Percentiles rank a stretch among this genome's conserved stretches.
Conservation (phyloP, 148 eudicot species). For the Salicornia ramosissima region DNA sequence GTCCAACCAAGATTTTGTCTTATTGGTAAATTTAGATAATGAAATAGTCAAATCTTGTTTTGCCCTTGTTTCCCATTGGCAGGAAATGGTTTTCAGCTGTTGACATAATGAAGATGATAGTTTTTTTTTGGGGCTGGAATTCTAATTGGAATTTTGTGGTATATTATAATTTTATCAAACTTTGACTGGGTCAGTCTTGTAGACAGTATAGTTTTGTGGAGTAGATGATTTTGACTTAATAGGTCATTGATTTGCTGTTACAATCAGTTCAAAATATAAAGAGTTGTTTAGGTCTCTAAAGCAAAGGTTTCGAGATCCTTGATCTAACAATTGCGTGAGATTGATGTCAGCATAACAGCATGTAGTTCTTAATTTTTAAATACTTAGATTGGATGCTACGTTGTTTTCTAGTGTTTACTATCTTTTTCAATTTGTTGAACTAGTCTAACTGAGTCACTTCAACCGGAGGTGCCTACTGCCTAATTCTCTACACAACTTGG, state of each 20-base stretch:
- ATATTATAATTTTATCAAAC: background rate
- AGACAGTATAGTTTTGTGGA: conserved; percentile 3
- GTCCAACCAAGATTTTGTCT: conserved; percentile 11
- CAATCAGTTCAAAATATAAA: conserved; percentile 12
- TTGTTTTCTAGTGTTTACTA: conserved; percentile 11
- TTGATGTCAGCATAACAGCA: conserved; percentile 15
- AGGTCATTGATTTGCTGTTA: conserved; percentile 12
- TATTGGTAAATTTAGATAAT: background rate
- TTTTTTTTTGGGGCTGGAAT: background rate
- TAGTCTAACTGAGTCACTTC: conserved; percentile 15
- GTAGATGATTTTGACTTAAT: conserved; percentile 22
- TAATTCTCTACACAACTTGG: conserved; percentile 3
- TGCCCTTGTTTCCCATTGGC: background rate
- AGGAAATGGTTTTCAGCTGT: conserved; percentile 2
- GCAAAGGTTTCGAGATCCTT: background rate
- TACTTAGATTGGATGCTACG: conserved; percentile 13
- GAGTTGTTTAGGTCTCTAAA: conserved; percentile 17
- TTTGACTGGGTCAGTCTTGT: conserved; percentile 17
- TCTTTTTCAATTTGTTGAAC: background rate
- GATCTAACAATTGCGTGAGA: conserved; percentile 16
- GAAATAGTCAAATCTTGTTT: conserved; percentile 3
- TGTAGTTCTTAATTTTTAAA: conserved; percentile 12
- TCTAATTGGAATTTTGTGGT: conserved; percentile 13
- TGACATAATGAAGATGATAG: conserved; percentile 7
- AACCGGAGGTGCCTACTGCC: background rate